phyloP scores from a whole-genome alignment of 768 basidiomycete genomes.

The Solioccasus polychromus region DNA sequence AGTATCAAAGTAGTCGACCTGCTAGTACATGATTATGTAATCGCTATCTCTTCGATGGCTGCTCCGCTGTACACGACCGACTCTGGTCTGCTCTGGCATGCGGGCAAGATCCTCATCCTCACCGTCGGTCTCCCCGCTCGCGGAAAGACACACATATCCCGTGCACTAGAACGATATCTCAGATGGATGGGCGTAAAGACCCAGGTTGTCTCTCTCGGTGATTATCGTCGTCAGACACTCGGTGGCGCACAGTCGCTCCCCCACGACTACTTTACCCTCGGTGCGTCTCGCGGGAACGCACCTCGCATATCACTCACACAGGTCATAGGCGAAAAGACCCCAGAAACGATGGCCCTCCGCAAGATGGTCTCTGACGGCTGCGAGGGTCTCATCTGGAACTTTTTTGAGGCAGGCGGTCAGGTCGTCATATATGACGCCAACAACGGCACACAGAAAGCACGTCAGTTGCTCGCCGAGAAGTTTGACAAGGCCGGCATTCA shows the following conservation, averaged over 20 bases:
- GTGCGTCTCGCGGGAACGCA: constrained; percentile 33
- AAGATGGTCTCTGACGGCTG: constrained; percentile 76
- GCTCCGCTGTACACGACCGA: constrained; percentile 96
- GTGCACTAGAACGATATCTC: constrained; percentile 94
- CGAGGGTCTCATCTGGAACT: constrained; percentile 85
- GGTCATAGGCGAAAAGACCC: constrained; percentile 67
- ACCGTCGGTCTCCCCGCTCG: constrained; percentile 93
- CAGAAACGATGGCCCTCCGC: constrained; percentile 77
- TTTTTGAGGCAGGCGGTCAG: constrained; percentile 84
- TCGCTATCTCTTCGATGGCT: constrained; percentile 47
- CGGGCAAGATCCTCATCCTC: constrained; percentile 91
- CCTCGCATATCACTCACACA: neutral
- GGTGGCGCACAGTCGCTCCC: constrained; percentile 89
- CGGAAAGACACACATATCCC: constrained; percentile 95
- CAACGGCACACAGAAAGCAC: constrained; percentile 69
- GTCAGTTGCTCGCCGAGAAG: constrained; percentile 75
- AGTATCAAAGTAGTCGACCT: constrained; percentile 7
- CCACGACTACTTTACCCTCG: constrained; percentile 86
- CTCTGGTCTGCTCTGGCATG: constrained; percentile 83
- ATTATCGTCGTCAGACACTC: constrained; percentile 86
- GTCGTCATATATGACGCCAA: constrained; percentile 99
- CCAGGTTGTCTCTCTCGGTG: constrained; percentile 90
- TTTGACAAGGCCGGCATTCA: constrained; percentile 87
- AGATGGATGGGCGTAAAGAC: constrained; percentile 99
- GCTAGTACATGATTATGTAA: constrained; percentile 18